A percentile compares a stretch with the other conserved stretches of the same genome.
These are phyloP conservation scores for Cutaneotrichosporon spelunceum DNA, from an alignment of 1,284 basidiomycete species.

Conservation along the genomic window DNA sequence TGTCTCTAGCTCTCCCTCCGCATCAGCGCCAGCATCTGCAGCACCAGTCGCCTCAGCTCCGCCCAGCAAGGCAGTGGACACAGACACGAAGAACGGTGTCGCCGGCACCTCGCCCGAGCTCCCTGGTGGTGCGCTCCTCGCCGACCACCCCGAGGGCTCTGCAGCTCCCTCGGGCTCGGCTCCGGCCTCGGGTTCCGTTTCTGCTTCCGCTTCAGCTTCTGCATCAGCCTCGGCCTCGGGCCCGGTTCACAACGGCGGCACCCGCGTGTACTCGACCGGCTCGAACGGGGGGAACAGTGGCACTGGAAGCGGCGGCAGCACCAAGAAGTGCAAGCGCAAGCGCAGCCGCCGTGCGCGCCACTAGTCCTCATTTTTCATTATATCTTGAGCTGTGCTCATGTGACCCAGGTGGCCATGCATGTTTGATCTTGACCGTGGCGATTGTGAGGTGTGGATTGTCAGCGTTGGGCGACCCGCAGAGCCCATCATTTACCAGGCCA, in stretches of 20 bases:
- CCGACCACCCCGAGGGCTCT: not conserved
- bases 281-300: not conserved
- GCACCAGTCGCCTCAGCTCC: too few species aligned
- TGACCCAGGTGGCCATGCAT: conserved; percentile 3
- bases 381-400: not conserved
- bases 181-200: not conserved
- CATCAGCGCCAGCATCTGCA: too few species aligned
- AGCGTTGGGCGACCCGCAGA: too few species aligned
- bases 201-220: not conserved
- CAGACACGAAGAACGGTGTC: not conserved
- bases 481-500: too few species aligned
- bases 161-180: not conserved
- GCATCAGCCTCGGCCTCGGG: too few species aligned
- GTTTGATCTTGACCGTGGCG: not conserved
- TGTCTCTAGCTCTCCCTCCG: not conserved
- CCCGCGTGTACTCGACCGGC: not conserved
- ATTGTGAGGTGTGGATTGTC: too few species aligned
- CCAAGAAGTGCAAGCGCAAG: conserved; percentile 3
- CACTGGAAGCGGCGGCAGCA: not conserved
- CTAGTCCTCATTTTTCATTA: not conserved
- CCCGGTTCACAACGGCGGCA: not conserved
- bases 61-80: not conserved
- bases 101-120: not conserved
- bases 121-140: not conserved
- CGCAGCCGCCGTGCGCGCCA: conserved; percentile 1